phyloP scores from a whole-genome alignment of 1,284 basidiomycete genomes.

The Boletus nobilissimus region DNA sequence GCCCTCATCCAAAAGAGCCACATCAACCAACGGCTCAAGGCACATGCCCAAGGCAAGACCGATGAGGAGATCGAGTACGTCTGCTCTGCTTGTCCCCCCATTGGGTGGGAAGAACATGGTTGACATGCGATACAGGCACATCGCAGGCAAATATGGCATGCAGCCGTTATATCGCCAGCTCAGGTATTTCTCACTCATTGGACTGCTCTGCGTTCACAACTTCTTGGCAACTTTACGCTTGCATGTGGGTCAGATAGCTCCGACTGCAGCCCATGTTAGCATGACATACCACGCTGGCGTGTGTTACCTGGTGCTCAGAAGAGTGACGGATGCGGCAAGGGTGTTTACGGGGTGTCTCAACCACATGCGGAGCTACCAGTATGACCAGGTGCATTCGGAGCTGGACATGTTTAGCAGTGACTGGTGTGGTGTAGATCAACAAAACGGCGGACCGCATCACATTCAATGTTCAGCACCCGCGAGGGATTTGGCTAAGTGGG shows the following conservation, averaged over 20 bases:
- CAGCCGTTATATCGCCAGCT: conserved; percentile 93
- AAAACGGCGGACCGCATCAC: conserved; percentile 98
- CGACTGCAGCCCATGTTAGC: conserved; percentile 94
- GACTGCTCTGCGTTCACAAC: conserved; percentile 92
- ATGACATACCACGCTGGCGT: conserved; percentile 97
- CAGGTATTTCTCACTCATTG: conserved; percentile 98
- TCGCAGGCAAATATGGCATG: conserved; percentile 92
- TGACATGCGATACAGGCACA: conserved; percentile 63
- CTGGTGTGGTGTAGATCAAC: conserved; percentile 73
- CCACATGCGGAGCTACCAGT: conserved; percentile 95
- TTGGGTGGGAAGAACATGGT: neutral
- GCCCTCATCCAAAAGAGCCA: conserved; percentile 97
- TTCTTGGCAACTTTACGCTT: conserved; percentile 95
- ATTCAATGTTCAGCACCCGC: too few relatives aligned
- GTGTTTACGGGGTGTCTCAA: conserved; percentile 93
- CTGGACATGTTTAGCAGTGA: neutral
- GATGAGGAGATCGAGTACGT: conserved; percentile 85
- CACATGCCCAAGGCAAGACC: conserved; percentile 82
- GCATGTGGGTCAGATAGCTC: conserved; percentile 89
- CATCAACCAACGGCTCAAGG: conserved; percentile 92
- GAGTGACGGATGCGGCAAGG: conserved; percentile 95
- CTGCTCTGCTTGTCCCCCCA: neutral
- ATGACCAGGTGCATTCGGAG: conserved; percentile 78
- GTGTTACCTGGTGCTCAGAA: conserved; percentile 94
- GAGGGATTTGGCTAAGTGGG: too few relatives aligned